These are phyloP conservation scores for Lyophyllum semitale DNA, from an alignment of 768 basidiomycete genomes.

Conservation along the genomic window DNA sequence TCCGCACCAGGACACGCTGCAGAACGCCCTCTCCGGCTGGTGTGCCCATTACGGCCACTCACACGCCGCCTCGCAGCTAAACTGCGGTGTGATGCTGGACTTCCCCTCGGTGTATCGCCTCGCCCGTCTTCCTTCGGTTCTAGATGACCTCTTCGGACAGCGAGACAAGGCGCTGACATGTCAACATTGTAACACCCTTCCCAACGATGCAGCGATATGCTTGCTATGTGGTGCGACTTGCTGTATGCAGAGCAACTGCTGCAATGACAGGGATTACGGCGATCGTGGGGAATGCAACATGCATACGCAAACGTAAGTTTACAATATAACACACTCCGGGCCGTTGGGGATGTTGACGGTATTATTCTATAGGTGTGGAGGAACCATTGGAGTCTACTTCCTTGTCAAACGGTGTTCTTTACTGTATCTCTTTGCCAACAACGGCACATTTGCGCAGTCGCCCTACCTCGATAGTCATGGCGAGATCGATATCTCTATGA, in stretches of 20 bases:
- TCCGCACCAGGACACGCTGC: conserved; percentile 83
- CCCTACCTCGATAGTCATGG: conserved; percentile 95
- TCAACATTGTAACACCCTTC: conserved; percentile 73
- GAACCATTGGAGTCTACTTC: conserved; percentile 86
- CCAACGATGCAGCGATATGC: conserved; percentile 88
- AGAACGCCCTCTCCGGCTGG: conserved; percentile 89
- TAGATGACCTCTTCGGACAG: conserved; percentile 83
- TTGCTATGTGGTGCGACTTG: conserved; percentile 85
- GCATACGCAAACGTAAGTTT: conserved; percentile 88
- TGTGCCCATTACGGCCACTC: conserved; percentile 86
- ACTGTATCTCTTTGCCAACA: conserved; percentile 84
- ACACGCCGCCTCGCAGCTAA: conserved; percentile 75
- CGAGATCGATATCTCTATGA: conserved; percentile 89
- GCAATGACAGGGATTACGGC: conserved; percentile 65
- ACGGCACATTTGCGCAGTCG: conserved; percentile 85
- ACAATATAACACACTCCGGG: conserved; percentile 1
- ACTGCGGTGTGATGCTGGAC: conserved; percentile 80
- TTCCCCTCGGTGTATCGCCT: conserved; percentile 84
- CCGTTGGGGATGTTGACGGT: background rate
- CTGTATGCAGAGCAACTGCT: conserved; percentile 93
- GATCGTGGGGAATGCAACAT: conserved; percentile 91
- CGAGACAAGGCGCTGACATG: conserved; percentile 77
- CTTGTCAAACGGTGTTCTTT: conserved; percentile 90
- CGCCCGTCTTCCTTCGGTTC: conserved; percentile 73
- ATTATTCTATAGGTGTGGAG: conserved; percentile 71